Percentiles rank a stretch among this genome's conserved stretches.
phyloP scores from a whole-genome alignment of 148 eudicot species.

The Arbutus unedo region DNA sequence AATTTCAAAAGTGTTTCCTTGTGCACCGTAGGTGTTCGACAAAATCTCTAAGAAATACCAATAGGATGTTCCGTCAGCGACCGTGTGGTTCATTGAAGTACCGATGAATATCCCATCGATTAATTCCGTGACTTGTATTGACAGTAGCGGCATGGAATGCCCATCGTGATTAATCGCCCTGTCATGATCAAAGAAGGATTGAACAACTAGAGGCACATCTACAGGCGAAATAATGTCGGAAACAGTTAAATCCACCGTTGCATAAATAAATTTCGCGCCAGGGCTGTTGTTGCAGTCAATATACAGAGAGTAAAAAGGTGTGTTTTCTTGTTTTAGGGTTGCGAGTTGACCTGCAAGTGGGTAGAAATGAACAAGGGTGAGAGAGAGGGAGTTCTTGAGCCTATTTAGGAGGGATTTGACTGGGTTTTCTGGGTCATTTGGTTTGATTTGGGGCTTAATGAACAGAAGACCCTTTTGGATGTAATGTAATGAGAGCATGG shows the following conservation, averaged over 20 bases:
- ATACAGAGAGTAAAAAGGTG: slow-evolving; percentile 11
- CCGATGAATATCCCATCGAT: slow-evolving; percentile 35
- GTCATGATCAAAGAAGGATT: slow-evolving; percentile 30
- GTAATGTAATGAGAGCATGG: background rate
- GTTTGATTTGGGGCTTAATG: background rate
- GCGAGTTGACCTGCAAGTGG: slow-evolving; percentile 24
- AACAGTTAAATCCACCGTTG: background rate
- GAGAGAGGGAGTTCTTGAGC: background rate
- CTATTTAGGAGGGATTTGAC: background rate
- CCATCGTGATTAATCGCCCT: slow-evolving; percentile 29
- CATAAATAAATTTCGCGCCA: slow-evolving; percentile 26
- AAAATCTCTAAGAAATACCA: slow-evolving; percentile 26
- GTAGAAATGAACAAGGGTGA: slow-evolving; percentile 25
- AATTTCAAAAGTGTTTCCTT: background rate
- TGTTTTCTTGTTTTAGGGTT: slow-evolving; percentile 20
- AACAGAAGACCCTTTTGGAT: background rate
- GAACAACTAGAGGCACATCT: slow-evolving; percentile 22
- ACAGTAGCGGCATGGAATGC: slow-evolving; percentile 20
- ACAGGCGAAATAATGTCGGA: slow-evolving; percentile 19
- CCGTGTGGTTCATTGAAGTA: slow-evolving; percentile 19
- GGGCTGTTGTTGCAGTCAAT: slow-evolving; percentile 25
- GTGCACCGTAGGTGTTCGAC: slow-evolving; percentile 12
- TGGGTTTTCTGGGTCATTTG: background rate
- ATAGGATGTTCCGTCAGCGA: slow-evolving; percentile 15
- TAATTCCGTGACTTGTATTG: slow-evolving; percentile 31